phyloP scores from a whole-genome alignment of 2,329 filamentous ascomycete genomes.

The Trichoderma aggressivum region DNA sequence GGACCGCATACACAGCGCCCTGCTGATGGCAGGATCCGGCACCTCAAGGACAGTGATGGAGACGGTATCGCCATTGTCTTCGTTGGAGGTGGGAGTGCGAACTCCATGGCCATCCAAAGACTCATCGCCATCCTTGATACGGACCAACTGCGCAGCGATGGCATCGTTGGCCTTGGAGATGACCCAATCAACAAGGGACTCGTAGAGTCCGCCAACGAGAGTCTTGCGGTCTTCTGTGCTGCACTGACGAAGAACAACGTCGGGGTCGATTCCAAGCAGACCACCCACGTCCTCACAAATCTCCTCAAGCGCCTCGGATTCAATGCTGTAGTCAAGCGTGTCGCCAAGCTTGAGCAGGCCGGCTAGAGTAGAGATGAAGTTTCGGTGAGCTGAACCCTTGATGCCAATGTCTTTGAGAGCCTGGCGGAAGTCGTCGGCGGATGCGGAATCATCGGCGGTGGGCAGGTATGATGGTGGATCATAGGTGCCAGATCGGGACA shows the following conservation, averaged over 20 bases:
- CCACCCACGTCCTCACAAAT: slow-evolving; percentile 87
- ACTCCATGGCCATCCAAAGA: slow-evolving; percentile 62
- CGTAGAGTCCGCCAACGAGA: slow-evolving; percentile 83
- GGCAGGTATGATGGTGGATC: slow-evolving; percentile 82
- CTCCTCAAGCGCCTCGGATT: slow-evolving; percentile 79
- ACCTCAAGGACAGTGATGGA: slow-evolving; percentile 86
- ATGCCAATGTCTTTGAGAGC: slow-evolving; percentile 90
- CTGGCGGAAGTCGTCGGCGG: slow-evolving; percentile 87
- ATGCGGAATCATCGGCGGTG: slow-evolving; percentile 85
- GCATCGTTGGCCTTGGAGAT: slow-evolving; percentile 83
- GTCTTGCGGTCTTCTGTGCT: slow-evolving; percentile 80
- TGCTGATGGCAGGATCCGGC: slow-evolving; percentile 74
- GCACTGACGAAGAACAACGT: slow-evolving; percentile 73
- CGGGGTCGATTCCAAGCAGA: slow-evolving; percentile 81
- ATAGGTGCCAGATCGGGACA: slow-evolving; percentile 83
- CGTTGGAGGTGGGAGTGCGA: slow-evolving; percentile 63
- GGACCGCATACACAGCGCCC: slow-evolving; percentile 82
- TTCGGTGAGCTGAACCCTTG: slow-evolving; percentile 77
- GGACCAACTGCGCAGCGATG: slow-evolving; percentile 71
- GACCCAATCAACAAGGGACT: slow-evolving; percentile 93
- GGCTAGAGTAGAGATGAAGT: slow-evolving; percentile 80
- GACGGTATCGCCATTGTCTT: slow-evolving; percentile 78
- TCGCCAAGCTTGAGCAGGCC: slow-evolving; percentile 90
- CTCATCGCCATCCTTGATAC: slow-evolving; percentile 62
- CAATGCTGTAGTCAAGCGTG: slow-evolving; percentile 77